Conservation (phyloP, 2,329 filamentous ascomycete genomes). For the Aspergillus luchuensis region DNA sequence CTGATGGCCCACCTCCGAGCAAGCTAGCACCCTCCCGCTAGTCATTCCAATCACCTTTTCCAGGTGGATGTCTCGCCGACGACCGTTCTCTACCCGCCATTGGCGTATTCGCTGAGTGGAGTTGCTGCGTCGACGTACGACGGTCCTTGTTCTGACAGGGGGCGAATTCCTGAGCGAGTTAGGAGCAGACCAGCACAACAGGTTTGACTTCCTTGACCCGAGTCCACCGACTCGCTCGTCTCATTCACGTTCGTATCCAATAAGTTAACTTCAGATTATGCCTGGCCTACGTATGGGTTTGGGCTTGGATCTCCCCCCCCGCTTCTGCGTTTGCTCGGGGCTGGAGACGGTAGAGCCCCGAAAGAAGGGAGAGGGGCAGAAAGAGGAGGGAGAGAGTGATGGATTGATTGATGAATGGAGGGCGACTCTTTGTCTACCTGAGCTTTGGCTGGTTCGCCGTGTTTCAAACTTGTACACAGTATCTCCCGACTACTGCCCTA, state of each 20-base stretch:
- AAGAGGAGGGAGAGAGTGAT: not conserved
- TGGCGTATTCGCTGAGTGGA: slow-evolving; percentile 24
- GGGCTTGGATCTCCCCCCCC: slow-evolving; percentile 17
- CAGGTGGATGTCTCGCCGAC: slow-evolving; percentile 28
- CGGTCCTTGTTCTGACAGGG: slow-evolving; percentile 24
- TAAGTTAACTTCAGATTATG: slow-evolving; percentile 24
- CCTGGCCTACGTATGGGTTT: slow-evolving; percentile 23
- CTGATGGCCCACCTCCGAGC: slow-evolving; percentile 23
- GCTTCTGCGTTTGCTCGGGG: slow-evolving; percentile 17
- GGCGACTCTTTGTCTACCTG: slow-evolving; percentile 7
- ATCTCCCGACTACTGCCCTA: slow-evolving; percentile 14
- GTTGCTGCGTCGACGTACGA: slow-evolving; percentile 28
- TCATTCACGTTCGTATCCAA: slow-evolving; percentile 25
- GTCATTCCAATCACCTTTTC: slow-evolving; percentile 22
- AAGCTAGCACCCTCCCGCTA: slow-evolving; percentile 24
- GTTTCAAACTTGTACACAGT: slow-evolving; percentile 8
- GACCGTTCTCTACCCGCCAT: slow-evolving; percentile 21
- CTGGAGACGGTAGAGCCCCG: not conserved
- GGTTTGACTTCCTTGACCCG: slow-evolving; percentile 25
- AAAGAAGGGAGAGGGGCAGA: not conserved
- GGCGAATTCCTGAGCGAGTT: slow-evolving; percentile 23
- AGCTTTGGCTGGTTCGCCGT: not conserved
- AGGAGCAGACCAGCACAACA: slow-evolving; percentile 22
- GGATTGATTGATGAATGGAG: not conserved
- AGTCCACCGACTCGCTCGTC: slow-evolving; percentile 22